Evolutionary conservation across 176 grass and related monocot genomes (phyloP).

Genomic region (Poa annua): DNA sequence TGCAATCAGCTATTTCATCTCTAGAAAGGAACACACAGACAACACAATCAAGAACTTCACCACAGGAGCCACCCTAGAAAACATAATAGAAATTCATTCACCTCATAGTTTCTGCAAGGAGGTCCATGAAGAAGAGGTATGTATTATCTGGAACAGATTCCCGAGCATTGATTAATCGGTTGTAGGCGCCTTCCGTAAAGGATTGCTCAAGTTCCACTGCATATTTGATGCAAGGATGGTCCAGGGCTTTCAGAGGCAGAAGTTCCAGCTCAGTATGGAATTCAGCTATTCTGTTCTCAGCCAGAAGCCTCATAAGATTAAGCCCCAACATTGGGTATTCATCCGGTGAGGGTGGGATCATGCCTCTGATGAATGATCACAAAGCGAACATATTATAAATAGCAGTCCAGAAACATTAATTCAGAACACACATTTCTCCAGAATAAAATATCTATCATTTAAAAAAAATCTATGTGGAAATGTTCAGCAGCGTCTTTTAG

Average conservation of each 20-base stretch:
- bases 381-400: neutral
- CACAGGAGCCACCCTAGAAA: slow-evolving; percentile 12
- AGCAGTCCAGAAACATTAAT: slow-evolving; percentile 1
- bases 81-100: slow-evolving; percentile 11
- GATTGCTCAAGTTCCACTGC: slow-evolving; percentile 68
- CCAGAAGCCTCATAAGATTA: slow-evolving; percentile 75
- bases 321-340: slow-evolving; percentile 78
- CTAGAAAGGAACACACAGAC: slow-evolving; percentile 32
- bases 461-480: neutral
- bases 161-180: slow-evolving; percentile 44
- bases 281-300: slow-evolving; percentile 75
- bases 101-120: slow-evolving; percentile 73
- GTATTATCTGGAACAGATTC: slow-evolving; percentile 71
- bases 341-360: slow-evolving; percentile 59
- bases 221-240: slow-evolving; percentile 78
- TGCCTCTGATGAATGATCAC: slow-evolving; percentile 50
- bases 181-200: slow-evolving; percentile 86
- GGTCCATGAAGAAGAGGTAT: slow-evolving; percentile 75
- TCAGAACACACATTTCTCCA: neutral
- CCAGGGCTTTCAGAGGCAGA: slow-evolving; percentile 52
- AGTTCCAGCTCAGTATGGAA: slow-evolving; percentile 88
- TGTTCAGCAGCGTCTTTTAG: neutral
- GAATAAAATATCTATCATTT: neutral
- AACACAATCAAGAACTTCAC: slow-evolving; percentile 31
- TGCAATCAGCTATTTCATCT: slow-evolving; percentile 84